Evolutionary conservation across 2,329 filamentous ascomycete species (phyloP), one percentile per base, ranked within the genome.

Genomic region (Colletotrichum plurivorum): DNA sequence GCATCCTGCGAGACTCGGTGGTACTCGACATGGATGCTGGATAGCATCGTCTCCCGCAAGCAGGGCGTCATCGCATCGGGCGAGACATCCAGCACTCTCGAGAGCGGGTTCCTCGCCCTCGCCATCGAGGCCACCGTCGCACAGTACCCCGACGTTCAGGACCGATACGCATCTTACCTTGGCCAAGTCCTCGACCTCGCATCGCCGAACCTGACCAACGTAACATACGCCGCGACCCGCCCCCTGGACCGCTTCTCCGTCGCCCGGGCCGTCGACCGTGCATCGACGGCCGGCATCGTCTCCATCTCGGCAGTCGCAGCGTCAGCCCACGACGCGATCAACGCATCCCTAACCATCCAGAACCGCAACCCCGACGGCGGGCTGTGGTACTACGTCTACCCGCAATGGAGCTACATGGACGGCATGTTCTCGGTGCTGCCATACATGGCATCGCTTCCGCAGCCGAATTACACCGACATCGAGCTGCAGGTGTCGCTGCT

Each of bases 361-460:
- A 43, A 8, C 13, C 76, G 78, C n/a, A 82, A 78, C 67, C 48
- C 73, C 7, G 76, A 76, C 62, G 76, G 77, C 36, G 79, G 80
- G 0, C 63, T 81, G 4, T 81, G 79, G 79, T 82, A 81, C 60
- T 81, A 71, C 62, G 73, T 75, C 1, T 87, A 88, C 70, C 84
- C 84, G 1, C 77, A 87, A 61, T 84, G 84, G 80, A 85, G 83
- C 73, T 88, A 87, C 71, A 77, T 87, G 4, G 86, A 88, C 70
- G 85, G 85, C 67, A 85, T 87, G 81, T 87, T 82, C 77, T 85
- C 83, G 0, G 77, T 84, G 10, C 77, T 81, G 8, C 82, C 84
- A 0, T 87, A 84, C 72, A 74, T 72, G 71, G 73, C 74, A 6
- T 49, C 69, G 9, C 65, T 49, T 18, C 45, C 60, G 13, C 27